Base-by-base conservation (phyloP, 176 grass and related monocot genomes). In the Musa itinerans region DNA sequence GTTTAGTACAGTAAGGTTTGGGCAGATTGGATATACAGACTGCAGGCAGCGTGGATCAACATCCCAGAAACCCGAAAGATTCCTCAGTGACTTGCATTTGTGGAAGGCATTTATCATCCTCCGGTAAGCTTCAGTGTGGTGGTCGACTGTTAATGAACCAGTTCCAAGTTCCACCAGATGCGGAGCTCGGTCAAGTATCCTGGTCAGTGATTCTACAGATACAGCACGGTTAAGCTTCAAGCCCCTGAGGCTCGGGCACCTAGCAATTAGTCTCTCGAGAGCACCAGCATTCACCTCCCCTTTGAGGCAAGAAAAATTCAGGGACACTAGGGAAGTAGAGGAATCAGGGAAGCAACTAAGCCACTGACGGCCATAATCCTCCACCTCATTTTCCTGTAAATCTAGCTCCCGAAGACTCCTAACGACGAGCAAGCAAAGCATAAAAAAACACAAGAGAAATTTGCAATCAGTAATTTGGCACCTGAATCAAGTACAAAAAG, bases 311-410 rank as follows among this genome's bases (percentile, higher is more conserved):
- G 88, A 78, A 20, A 91, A 95, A 72, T 95, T 95, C 77, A 95
- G 87, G 29, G 91, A 86, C 29, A 83, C 76, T 52, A 95, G 78
- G 0, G 91, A 88, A 74, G 88, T 91, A 76, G 81, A 91, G 57
- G 88, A 88, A 76, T 95, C 85, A 72, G 88, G 88, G 83, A 95
- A 95, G 91, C 85, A 84, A 21, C 68, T 80, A 20, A 95, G 86
- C 91, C 91, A 95, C 68, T 84, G 83, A 57, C 80, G 76, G 75
- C 88, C 85, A 68, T 74, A 83, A 83, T 95, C 91, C 13, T 91
- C 88, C 78, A 95, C 74, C 23, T 95, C 87, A 87, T 90, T 95
- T 90, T 95, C 91, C 80, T 95, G 91, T 78, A 95, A 86, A 85
- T 95, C 91, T 78, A 95, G 73, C 76, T 95, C 88, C 73, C 76